Conservation (phyloP, 176 grass and related monocot genomes). For the Carex myosuroides region DNA sequence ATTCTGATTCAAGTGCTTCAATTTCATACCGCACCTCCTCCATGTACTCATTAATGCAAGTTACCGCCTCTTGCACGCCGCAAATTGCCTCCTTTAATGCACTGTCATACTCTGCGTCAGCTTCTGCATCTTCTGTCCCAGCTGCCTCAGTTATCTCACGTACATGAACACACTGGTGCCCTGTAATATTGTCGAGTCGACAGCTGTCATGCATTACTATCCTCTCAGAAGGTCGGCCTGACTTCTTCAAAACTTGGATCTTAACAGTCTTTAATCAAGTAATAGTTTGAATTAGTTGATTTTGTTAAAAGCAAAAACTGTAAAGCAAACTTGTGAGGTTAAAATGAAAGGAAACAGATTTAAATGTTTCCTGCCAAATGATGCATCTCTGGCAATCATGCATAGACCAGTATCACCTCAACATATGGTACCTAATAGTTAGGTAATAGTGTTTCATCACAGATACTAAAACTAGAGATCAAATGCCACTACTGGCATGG, state of each 20-base stretch:
- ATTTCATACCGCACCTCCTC: slow-evolving; percentile 89
- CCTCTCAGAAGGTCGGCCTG: slow-evolving; percentile 67
- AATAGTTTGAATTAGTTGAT: slow-evolving; percentile 13
- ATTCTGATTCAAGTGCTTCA: slow-evolving; percentile 47
- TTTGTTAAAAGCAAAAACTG: slow-evolving; percentile 11
- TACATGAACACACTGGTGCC: slow-evolving; percentile 64
- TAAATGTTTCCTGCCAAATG: not conserved
- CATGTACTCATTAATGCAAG: slow-evolving; percentile 67
- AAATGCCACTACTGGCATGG: not conserved
- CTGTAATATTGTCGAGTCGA: slow-evolving; percentile 30
- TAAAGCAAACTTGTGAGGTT: not conserved
- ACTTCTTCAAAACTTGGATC: slow-evolving; percentile 87
- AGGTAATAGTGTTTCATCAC: not conserved
- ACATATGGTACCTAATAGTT: not conserved
- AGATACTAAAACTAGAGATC: not conserved
- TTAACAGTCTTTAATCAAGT: slow-evolving; percentile 39
- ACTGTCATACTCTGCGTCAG: slow-evolving; percentile 49
- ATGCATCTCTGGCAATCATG: not conserved
- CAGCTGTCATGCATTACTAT: slow-evolving; percentile 57
- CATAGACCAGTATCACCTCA: not conserved
- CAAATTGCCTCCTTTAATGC: slow-evolving; percentile 79
- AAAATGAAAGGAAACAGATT: not conserved
- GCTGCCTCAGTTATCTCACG: slow-evolving; percentile 74
- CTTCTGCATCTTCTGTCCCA: slow-evolving; percentile 68
- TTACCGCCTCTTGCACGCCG: slow-evolving; percentile 68